Evolutionary conservation across 805 yeast species (phyloP), one percentile per base, ranked within the genome.

Genomic region (Cyberlindnera suaveolens): DNA sequence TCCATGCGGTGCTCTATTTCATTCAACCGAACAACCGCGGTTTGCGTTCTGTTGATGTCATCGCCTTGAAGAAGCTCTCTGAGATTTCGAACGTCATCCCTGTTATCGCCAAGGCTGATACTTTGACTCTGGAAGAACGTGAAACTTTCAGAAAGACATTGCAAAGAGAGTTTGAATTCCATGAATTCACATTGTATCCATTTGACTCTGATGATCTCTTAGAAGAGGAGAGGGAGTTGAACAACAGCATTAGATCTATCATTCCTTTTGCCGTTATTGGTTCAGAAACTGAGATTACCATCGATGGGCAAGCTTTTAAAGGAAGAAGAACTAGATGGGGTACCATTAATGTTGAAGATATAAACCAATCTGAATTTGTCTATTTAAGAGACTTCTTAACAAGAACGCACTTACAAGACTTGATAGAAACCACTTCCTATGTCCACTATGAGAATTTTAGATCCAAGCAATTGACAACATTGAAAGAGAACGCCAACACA

Each of bases 271-370:
- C 98, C 2, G 80, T 91, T 32, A 88, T 90, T 44, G 99, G 98
- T 36, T 83, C 96, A 11, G 95, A 88, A 62, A 78, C 74, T 44
- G 83, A 83, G 54, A 77, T 86, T 50, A 75, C 78, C 42, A 72
- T 85, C 42, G 80, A 82, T 57, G 96, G 96, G 35, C 85, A 82
- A 57, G 68, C 75, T 20, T 85, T 89, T 37, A 83, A 91, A 57
- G 96, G 96, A 40, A 82, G 98, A 68, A 81, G 85, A 68, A 89
- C 95, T 43, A 81, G 83, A 61, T 91, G 96, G 96, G 97, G 97
- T 19, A 75, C 84, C 15, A 84, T 91, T 58, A 86, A 89, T 64
- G 87, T 93, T 48, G 97, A 90, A 68, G 96, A 93, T 67, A 89
- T 87, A 42, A 78, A 83, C 43, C 98, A 93, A 67, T 89, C 96